Evolutionary conservation across 108 stramenopile genomes (phyloP).

Genomic region (Cyclostephanos tholiformis): DNA sequence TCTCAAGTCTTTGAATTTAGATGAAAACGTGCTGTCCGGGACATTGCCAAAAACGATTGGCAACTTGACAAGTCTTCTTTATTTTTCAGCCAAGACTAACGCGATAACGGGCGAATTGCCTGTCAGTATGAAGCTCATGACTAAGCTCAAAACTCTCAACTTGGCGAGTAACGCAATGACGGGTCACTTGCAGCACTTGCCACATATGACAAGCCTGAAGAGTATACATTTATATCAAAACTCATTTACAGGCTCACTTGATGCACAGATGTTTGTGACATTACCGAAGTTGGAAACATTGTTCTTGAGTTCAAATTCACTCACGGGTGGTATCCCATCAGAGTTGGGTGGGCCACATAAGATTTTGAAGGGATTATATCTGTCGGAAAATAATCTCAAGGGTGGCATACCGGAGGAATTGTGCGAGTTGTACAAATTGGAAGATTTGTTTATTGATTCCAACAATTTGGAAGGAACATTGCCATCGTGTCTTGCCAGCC

Average conservation of each 20-base stretch:
- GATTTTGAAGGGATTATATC: conserved; percentile 54
- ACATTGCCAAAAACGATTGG: conserved; percentile 51
- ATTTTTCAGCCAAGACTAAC: conserved; percentile 56
- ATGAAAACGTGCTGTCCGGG: conserved; percentile 53
- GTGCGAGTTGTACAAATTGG: conserved; percentile 52
- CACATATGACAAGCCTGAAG: conserved; percentile 25
- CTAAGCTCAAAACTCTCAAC: conserved; percentile 48
- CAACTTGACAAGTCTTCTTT: conserved; percentile 48
- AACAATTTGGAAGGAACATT: conserved; percentile 39
- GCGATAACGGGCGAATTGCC: conserved; percentile 52
- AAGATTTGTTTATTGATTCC: conserved; percentile 41
- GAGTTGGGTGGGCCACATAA: conserved; percentile 36
- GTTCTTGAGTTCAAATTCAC: conserved; percentile 47
- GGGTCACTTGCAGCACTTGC: conserved; percentile 19
- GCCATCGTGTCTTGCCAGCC: conserved; percentile 31
- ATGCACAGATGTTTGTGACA: conserved; percentile 16
- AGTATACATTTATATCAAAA: conserved; percentile 45
- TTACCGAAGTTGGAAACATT: conserved; percentile 28
- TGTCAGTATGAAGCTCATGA: conserved; percentile 29
- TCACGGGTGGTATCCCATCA: conserved; percentile 55
- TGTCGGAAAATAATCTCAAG: conserved; percentile 62
- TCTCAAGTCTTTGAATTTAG: conserved; percentile 39
- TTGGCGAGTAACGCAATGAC: conserved; percentile 45
- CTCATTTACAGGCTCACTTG: conserved; percentile 34
- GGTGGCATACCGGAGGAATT: conserved; percentile 61